These are phyloP conservation scores for Atkinsonella texensis DNA, from an alignment of 2,329 filamentous ascomycete genomes.

Conservation along the genomic window DNA sequence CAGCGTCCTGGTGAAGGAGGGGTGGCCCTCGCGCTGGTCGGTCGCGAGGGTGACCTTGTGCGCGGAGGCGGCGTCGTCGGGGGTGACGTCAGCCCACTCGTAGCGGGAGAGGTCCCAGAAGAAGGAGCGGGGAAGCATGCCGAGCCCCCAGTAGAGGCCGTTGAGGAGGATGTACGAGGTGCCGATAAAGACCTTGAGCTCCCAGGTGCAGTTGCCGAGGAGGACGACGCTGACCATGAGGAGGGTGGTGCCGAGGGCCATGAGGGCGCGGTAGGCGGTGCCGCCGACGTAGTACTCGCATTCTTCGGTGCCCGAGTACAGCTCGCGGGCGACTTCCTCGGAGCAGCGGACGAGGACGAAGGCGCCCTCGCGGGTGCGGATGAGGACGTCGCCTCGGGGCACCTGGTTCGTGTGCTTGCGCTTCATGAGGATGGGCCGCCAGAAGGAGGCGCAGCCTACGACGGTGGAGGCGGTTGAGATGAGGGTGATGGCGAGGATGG, in stretches of 20 bases:
- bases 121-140: constrained; percentile 32
- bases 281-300: constrained; percentile 41
- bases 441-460: constrained; percentile 44
- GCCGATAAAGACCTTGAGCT: constrained; percentile 46
- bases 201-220: constrained; percentile 50
- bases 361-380: constrained; percentile 46
- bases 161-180: constrained; percentile 47
- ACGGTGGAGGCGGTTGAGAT: constrained; percentile 42
- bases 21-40: constrained; percentile 27
- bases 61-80: constrained; percentile 24
- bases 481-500: constrained; percentile 32
- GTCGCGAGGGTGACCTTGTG: constrained; percentile 16
- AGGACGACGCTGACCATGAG: constrained; percentile 51
- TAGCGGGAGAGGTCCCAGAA: constrained; percentile 50
- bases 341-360: constrained; percentile 46
- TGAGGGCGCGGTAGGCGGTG: constrained; percentile 37
- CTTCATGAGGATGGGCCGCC: constrained; percentile 42
- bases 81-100: constrained; percentile 27
- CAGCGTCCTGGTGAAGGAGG: constrained; percentile 42
- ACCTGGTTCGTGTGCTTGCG: constrained; percentile 36
- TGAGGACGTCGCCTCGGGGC: constrained; percentile 46
- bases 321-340: constrained; percentile 49
- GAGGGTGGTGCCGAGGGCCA: constrained; percentile 45
- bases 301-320: constrained; percentile 49
- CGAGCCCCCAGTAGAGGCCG: constrained; percentile 44